phyloP scores from a whole-genome alignment of 352 stramenopile species.

The Pythium plurisporium region DNA sequence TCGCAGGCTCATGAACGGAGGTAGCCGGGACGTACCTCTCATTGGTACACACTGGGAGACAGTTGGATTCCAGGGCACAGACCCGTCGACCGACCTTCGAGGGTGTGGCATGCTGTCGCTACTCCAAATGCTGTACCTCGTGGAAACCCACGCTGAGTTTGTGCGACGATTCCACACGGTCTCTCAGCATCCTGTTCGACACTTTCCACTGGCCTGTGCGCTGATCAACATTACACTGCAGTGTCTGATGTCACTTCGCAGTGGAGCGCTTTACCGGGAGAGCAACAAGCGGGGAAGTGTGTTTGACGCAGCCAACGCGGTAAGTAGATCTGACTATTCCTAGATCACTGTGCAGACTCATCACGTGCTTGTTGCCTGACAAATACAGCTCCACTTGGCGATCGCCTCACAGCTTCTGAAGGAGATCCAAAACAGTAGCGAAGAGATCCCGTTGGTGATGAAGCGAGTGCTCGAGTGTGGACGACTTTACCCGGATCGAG shows the following conservation, averaged over 20 bases:
- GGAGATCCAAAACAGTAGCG: slow-evolving; percentile 34
- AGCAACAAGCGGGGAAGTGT: slow-evolving; percentile 56
- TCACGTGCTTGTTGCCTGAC: no score
- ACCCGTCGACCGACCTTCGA: slow-evolving; percentile 86
- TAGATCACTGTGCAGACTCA: background rate
- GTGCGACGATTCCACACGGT: slow-evolving; percentile 40
- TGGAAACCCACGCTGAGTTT: slow-evolving; percentile 59
- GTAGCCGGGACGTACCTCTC: slow-evolving; percentile 32
- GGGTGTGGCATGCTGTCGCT: slow-evolving; percentile 82
- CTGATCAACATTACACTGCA: slow-evolving; percentile 77
- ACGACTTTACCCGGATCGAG: slow-evolving; percentile 28
- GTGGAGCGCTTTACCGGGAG: slow-evolving; percentile 39
- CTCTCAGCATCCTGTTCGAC: slow-evolving; percentile 48
- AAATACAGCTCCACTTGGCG: slow-evolving; percentile 43
- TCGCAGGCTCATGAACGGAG: slow-evolving; percentile 32
- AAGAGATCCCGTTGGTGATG: slow-evolving; percentile 57
- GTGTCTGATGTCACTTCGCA: slow-evolving; percentile 60
- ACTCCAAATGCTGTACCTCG: slow-evolving; percentile 78
- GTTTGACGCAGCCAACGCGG: slow-evolving; percentile 47
- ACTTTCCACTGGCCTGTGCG: slow-evolving; percentile 71
- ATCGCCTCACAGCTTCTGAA: slow-evolving; percentile 36
- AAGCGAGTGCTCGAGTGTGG: slow-evolving; percentile 52
- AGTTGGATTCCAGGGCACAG: slow-evolving; percentile 86
- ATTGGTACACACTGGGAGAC: slow-evolving; percentile 80
- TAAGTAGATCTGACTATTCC: slow-evolving; percentile 15